Evolutionary conservation across 345 rosid species (phyloP).

Genomic region (Hibiscus mutabilis): DNA sequence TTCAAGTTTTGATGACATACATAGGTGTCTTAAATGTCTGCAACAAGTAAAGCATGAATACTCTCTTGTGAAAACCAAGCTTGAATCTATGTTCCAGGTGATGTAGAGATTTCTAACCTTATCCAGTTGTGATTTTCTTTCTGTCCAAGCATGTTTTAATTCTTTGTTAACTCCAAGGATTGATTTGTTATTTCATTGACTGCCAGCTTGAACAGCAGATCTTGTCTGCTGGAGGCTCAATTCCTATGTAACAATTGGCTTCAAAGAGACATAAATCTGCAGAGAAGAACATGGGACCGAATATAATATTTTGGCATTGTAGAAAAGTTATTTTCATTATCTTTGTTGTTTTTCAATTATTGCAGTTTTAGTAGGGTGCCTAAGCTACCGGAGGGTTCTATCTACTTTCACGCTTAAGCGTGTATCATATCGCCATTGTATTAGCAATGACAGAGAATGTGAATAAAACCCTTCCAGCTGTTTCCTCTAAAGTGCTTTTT

Average conservation of each 20-base stretch:
- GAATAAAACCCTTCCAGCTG: conserved; percentile 4
- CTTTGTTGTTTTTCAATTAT: neutral
- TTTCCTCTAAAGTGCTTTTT: neutral
- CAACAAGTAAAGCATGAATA: conserved; percentile 53
- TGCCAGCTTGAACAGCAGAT: conserved; percentile 53
- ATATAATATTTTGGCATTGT: neutral
- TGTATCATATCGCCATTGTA: conserved; percentile 11
- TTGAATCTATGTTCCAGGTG: conserved; percentile 53
- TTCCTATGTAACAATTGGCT: neutral
- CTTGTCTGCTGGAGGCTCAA: conserved; percentile 17
- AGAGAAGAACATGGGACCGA: neutral
- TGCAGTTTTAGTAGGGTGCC: conserved; percentile 2
- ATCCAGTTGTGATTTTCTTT: neutral
- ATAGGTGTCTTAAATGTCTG: conserved; percentile 54
- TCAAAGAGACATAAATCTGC: neutral
- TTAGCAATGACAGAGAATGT: conserved; percentile 8
- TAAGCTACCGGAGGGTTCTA: conserved; percentile 16
- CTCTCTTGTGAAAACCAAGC: conserved; percentile 44
- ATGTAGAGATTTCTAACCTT: neutral
- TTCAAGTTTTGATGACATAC: neutral
- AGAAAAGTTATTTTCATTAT: neutral
- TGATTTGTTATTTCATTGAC: neutral
- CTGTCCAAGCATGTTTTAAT: neutral
- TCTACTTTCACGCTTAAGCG: conserved; percentile 21
- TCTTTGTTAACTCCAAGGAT: neutral